Conservation (phyloP, 768 basidiomycete species). For the Boletus barrowsii region DNA sequence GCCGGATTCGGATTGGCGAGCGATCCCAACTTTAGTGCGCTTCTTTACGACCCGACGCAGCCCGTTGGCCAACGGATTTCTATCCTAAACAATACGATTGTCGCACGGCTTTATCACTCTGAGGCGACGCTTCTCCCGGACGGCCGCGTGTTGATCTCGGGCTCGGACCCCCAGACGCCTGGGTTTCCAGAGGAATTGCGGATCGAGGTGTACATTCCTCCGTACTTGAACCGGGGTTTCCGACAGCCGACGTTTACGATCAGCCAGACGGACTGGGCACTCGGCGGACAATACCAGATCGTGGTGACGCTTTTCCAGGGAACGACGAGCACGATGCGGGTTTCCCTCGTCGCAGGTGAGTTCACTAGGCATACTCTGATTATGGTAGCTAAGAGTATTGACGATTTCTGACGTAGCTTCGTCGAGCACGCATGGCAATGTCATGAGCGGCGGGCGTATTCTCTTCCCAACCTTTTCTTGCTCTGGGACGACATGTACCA, state of each 20-base stretch:
- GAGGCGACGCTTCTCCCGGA: constrained; percentile 73
- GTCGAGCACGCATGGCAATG: constrained; percentile 75
- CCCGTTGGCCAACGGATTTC: constrained; percentile 62
- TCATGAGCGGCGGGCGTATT: constrained; percentile 64
- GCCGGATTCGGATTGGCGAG: constrained; percentile 72
- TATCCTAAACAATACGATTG: constrained; percentile 62
- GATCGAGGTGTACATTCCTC: constrained; percentile 79
- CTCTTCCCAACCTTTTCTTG: constrained; percentile 74
- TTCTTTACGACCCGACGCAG: constrained; percentile 67
- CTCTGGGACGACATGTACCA: constrained; percentile 66
- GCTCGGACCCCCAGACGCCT: constrained; percentile 58
- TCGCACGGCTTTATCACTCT: constrained; percentile 77
- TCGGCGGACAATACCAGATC: constrained; percentile 54
- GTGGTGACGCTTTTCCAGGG: constrained; percentile 40
- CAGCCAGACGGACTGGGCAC: constrained; percentile 58
- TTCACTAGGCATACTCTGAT: no score
- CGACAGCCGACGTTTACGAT: constrained; percentile 62
- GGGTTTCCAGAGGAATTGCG: constrained; percentile 77
- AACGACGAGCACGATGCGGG: constrained; percentile 45
- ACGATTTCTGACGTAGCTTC: constrained; percentile 40
- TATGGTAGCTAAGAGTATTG: no score
- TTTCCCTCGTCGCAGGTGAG: constrained; percentile 64
- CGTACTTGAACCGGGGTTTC: constrained; percentile 68
- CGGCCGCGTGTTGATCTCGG: constrained; percentile 71
- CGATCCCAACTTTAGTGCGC: constrained; percentile 59